phyloP scores from a whole-genome alignment of 2,329 filamentous ascomycete species.

The Bipolaris victoriae region DNA sequence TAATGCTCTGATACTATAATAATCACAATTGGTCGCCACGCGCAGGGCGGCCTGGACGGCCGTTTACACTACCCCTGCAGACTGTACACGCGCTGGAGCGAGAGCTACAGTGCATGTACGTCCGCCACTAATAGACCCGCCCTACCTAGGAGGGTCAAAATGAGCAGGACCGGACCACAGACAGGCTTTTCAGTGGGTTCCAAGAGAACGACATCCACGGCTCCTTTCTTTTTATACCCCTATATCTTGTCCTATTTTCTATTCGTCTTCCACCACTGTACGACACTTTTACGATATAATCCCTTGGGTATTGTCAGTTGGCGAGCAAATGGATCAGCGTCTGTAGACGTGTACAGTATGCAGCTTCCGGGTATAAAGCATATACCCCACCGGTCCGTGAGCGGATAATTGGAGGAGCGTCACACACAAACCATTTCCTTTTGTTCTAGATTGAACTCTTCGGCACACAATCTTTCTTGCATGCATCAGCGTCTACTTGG shows the following conservation, averaged over 20 bases:
- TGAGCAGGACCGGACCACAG: conserved; percentile 4
- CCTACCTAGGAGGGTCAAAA: conserved; percentile 1
- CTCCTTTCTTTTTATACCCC: conserved; percentile 39
- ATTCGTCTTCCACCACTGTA: conserved; percentile 21
- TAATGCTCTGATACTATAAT: conserved; percentile 55
- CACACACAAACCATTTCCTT: conserved; percentile 11
- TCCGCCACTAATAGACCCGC: conserved; percentile 7
- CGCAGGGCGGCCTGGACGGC: neutral
- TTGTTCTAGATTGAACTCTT: neutral
- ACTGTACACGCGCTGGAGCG: conserved; percentile 4
- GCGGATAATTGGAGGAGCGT: conserved; percentile 13
- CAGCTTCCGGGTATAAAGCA: conserved; percentile 5
- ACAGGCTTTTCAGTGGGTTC: conserved; percentile 9
- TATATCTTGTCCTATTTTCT: conserved; percentile 29
- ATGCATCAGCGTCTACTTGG: conserved; percentile 21
- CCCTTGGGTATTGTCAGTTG: conserved; percentile 8
- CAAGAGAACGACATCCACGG: conserved; percentile 17
- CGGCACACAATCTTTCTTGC: conserved; percentile 1
- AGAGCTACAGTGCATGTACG: neutral
- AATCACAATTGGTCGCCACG: conserved; percentile 7
- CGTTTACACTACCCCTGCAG: neutral
- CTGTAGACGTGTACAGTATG: conserved; percentile 14
- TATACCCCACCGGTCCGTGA: conserved; percentile 9
- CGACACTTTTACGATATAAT: conserved; percentile 34
- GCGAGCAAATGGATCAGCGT: conserved; percentile 15